Base-by-base conservation (phyloP, 495 filamentous ascomycete species). In the Immersiella caudata region DNA sequence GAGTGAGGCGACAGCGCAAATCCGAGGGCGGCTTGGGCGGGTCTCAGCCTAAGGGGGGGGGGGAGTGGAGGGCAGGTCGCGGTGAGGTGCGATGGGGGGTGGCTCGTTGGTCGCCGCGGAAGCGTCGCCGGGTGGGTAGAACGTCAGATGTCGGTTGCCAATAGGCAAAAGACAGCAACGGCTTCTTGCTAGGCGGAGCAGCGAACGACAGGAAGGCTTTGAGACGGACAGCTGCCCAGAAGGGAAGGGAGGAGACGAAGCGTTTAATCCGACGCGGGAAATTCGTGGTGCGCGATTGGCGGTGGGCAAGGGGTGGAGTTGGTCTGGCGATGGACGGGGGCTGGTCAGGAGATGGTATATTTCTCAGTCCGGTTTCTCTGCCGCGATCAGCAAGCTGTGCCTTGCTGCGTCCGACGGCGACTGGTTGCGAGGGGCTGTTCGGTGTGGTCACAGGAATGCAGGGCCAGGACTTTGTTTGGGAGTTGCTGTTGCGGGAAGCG, bases 361-460 rank as follows among this genome's bases (percentile, higher is more conserved):
- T 29, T 65, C 63, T 51, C 59, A 60, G 70, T 62, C 69, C 71
- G 67, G 71, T 71, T 75, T 76, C 66, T 60, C 69, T 72, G 68
- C 74, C 71, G 71, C 73, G 74, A 75, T 75, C 74, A 75, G 74
- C 73, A 68, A 71, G 60, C 65, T 68, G 67, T 73, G 69, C 74
- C 74, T 73, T 71, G 70, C 59, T 55, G 60, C 27, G 22, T 51
- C 59, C 40, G 57, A 22, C 46, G 36, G 46, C 50, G 66, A 70
- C 62, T 72, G 70, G 70, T 50, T 67, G 65, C 65, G 65, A 69
- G 65, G 72, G 51, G 62, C 20, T 27, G 33, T 20, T 60, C 60
- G 69, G 61, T 65, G 52, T 68, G 69, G 71, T 73, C 66, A 70
- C 60, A 68, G 55, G 67, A 52, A 59, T 62, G 60, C 64, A 59